Percentiles rank a stretch among this genome's conserved stretches.
Evolutionary conservation across 257 asterid genomes (phyloP).

Genomic region (Nicotiana attenuata): DNA sequence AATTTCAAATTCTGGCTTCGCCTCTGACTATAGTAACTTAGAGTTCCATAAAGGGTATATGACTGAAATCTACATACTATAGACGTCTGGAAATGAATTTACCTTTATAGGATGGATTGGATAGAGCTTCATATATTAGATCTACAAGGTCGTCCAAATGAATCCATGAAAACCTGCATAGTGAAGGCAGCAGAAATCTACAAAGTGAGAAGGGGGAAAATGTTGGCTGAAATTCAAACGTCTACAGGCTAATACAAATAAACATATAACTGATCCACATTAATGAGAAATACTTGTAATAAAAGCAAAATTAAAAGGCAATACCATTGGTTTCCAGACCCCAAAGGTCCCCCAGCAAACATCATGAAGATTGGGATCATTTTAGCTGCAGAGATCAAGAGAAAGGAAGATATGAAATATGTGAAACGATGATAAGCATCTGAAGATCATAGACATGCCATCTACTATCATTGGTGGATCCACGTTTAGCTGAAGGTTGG

Average conservation of each 20-base stretch:
- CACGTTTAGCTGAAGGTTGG: neutral
- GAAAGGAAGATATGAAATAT: neutral
- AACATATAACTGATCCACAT: neutral
- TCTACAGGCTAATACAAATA: neutral
- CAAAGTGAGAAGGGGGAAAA: neutral
- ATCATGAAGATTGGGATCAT: conserved; percentile 86
- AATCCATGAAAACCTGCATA: conserved; percentile 92
- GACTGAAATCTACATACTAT: neutral
- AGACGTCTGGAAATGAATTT: neutral
- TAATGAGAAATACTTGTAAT: neutral
- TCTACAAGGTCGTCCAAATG: conserved; percentile 81
- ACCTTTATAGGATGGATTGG: conserved; percentile 79
- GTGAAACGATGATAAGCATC: neutral
- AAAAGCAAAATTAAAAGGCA: neutral
- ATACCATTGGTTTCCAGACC: conserved; percentile 95
- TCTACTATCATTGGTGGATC: neutral
- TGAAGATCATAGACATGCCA: neutral
- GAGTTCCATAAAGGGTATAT: neutral
- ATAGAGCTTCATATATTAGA: conserved; percentile 73
- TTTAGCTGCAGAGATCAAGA: conserved; percentile 53
- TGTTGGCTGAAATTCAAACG: neutral
- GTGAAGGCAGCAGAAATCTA: neutral
- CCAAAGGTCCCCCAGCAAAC: conserved; percentile 99
- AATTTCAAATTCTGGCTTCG: no score
- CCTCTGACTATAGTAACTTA: neutral